Conservation (phyloP, 768 basidiomycete genomes). For the Pholiota conissans region DNA sequence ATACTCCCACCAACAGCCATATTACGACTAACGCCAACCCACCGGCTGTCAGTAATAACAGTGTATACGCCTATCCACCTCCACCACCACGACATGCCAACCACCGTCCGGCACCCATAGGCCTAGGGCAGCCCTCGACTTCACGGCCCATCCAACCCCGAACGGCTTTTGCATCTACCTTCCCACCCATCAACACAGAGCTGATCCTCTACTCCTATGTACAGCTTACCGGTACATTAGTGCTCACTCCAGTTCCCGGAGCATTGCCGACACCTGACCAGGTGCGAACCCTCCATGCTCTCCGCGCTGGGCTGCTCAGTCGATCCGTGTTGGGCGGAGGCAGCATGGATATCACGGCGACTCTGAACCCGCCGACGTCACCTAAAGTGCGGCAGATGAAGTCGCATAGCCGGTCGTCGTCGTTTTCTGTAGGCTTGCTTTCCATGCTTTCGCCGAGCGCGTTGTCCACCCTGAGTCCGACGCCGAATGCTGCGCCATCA, state of each 20-base stretch:
- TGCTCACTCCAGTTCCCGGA: slow-evolving; percentile 48
- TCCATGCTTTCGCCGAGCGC: slow-evolving; percentile 47
- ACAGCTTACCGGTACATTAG: slow-evolving; percentile 70
- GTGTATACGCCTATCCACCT: slow-evolving; percentile 36
- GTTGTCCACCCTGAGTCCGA: slow-evolving; percentile 16
- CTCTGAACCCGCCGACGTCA: slow-evolving; percentile 27
- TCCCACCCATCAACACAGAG: slow-evolving; percentile 56
- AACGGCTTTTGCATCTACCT: slow-evolving; percentile 43
- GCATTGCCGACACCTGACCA: slow-evolving; percentile 44
- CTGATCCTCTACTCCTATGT: slow-evolving; percentile 85
- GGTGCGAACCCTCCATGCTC: slow-evolving; percentile 38
- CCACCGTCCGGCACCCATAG: slow-evolving; percentile 35
- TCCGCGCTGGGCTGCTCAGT: slow-evolving; percentile 52
- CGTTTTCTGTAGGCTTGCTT: slow-evolving; percentile 51
- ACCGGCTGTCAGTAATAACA: slow-evolving; percentile 9
- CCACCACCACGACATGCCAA: slow-evolving; percentile 27
- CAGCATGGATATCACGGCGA: slow-evolving; percentile 74
- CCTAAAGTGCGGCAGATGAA: slow-evolving; percentile 25
- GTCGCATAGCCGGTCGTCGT: slow-evolving; percentile 50
- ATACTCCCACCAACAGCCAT: slow-evolving; percentile 20
- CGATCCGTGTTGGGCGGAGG: slow-evolving; percentile 64
- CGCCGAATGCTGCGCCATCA: slow-evolving; percentile 5
- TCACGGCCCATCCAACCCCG: slow-evolving; percentile 26
- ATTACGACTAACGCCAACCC: slow-evolving; percentile 3
- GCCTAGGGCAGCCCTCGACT: slow-evolving; percentile 46